A percentile compares a stretch with the other conserved stretches of the same genome.
phyloP scores from a whole-genome alignment of 2,329 filamentous ascomycete species.

The Colletotrichum tanaceti region DNA sequence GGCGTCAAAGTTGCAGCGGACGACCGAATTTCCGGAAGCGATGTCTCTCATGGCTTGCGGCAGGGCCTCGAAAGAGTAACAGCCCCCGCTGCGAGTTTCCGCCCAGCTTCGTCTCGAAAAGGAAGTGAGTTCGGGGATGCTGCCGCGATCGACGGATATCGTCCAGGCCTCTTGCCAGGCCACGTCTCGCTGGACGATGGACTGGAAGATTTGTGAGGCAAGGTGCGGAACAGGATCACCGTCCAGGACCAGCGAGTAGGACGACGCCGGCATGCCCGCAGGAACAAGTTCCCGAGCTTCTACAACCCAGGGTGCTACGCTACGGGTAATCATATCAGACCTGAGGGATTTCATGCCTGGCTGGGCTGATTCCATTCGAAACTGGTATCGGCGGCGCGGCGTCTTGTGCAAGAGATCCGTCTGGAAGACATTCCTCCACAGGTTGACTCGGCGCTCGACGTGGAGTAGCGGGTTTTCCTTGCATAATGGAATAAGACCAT shows the following conservation, averaged over 20 bases:
- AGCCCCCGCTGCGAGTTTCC: background rate
- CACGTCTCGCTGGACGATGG: background rate
- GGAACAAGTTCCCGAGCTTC: constrained; percentile 44
- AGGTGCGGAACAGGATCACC: background rate
- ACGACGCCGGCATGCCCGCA: background rate
- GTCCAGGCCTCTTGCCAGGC: constrained; percentile 15
- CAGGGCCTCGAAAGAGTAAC: background rate
- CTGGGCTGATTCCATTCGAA: too few species aligned
- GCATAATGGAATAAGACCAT: constrained; percentile 21
- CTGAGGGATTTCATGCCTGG: background rate
- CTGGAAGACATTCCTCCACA: constrained; percentile 12
- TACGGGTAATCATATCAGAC: constrained; percentile 44
- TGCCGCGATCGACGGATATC: background rate
- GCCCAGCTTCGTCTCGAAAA: background rate
- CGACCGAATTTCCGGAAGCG: too few species aligned
- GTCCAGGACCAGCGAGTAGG: background rate
- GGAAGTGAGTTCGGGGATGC: background rate
- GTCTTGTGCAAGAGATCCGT: too few species aligned
- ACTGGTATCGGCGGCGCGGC: too few species aligned
- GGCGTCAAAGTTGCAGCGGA: too few species aligned
- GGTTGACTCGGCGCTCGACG: constrained; percentile 5
- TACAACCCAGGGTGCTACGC: too few species aligned
- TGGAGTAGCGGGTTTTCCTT: constrained; percentile 13
- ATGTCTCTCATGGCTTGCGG: too few species aligned
- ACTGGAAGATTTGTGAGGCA: background rate